Base-by-base conservation (phyloP, 2,329 filamentous ascomycete species). In the Coniochaeta hoffmannii region DNA sequence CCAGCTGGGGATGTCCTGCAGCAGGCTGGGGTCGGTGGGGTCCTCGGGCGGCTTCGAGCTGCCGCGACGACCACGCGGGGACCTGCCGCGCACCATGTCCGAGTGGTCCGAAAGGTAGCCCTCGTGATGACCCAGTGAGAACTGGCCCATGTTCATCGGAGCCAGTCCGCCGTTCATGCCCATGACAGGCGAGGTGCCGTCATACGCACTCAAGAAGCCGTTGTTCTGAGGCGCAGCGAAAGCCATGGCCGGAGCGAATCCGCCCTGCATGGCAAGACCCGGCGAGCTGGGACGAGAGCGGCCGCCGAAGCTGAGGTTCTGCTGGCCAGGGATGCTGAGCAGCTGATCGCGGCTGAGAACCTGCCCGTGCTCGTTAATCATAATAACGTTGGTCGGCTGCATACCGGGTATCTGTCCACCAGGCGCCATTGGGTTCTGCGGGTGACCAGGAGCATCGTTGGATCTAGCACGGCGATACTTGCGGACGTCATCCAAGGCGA, bases 1-100 rank as follows among this genome's bases (percentile, higher is more conserved):
- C 94, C 94, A 99, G 70, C 86, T 88, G 55, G 94, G 93, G 63
- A 99, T 97, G 67, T 99, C 94, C 73, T 96, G 89, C 63, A 99
- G 80, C 58, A 99, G 81, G 41, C 81, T 85, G 15, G 89, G 88
- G 71, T 99, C 94, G 19, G 93, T 97, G 4, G 94, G 94, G 66
- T 99, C 94, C 77, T 99, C 94, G 50, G 94, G 94, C 30, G 94
- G 94, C 80, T 97, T 99, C 44, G 90, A 96, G 78, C 88, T 97
- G 61, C 94, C 94, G 63, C 94, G 83, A 60, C 94, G 86, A 64
- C 94, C 94, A 64, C 94, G 86, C 56, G 94, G 94, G 57, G 93
- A 97, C 56, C 94, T 86, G 53, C 94, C 94, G 60, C 94, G 88
- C 56, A 84, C 82, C 72, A 97, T 89, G 63, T 97, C 93, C 41